These are phyloP conservation scores for Kernera saxatilis DNA, from an alignment of 345 rosid genomes.

Conservation along the genomic window DNA sequence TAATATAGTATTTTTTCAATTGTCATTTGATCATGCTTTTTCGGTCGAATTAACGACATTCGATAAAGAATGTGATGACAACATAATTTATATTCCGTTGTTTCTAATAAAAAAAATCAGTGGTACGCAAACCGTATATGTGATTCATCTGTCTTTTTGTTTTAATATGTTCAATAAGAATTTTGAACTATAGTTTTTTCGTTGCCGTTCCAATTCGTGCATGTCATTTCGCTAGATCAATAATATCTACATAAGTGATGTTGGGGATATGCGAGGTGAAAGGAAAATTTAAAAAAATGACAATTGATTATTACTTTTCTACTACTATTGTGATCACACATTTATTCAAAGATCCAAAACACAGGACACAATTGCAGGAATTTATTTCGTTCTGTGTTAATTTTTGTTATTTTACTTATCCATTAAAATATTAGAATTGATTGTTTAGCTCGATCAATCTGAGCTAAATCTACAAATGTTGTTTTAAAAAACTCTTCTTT, in stretches of 20 bases:
- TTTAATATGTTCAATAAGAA: not conserved
- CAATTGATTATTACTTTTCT: not conserved
- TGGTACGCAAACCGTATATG: not conserved
- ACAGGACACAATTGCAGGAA: not conserved
- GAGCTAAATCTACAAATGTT: too few relatives aligned
- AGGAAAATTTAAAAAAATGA: not conserved
- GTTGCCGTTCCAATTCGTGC: not conserved
- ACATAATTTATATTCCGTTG: not conserved
- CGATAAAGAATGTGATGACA: too few relatives aligned
- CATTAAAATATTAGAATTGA: too few relatives aligned
- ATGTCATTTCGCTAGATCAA: not conserved
- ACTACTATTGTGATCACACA: not conserved
- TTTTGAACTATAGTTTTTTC: not conserved
- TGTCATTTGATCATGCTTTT: too few relatives aligned
- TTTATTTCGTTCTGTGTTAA: too few relatives aligned
- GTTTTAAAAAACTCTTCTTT: too few relatives aligned
- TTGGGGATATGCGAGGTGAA: not conserved
- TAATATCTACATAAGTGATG: too few relatives aligned
- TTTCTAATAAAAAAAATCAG: not conserved
- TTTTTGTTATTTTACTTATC: too few relatives aligned
- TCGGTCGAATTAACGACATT: too few relatives aligned
- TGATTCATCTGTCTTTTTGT: not conserved
- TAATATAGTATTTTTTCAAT: too few relatives aligned
- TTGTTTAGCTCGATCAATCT: too few relatives aligned
- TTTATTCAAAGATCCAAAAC: not conserved